Evolutionary conservation across 2,329 filamentous ascomycete genomes (phyloP).

Genomic region (Escovopsis sp.): DNA sequence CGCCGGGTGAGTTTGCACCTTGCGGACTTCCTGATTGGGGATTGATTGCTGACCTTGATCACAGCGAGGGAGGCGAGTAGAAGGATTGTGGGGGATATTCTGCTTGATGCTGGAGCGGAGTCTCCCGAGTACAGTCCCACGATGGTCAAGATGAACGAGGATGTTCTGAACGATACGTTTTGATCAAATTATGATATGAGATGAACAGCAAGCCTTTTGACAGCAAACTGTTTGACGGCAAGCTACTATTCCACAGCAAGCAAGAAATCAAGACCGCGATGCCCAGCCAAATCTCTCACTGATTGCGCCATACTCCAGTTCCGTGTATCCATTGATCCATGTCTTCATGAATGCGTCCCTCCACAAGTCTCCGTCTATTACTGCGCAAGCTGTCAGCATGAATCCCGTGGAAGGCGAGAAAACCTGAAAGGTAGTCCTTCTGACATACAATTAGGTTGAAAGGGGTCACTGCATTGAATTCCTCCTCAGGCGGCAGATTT

Average conservation of each 20-base stretch:
- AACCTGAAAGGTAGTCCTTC: too few species aligned
- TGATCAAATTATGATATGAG: background rate
- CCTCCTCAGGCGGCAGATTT: background rate
- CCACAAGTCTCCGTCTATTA: too few species aligned
- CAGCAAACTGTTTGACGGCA: background rate
- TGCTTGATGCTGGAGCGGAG: conserved; percentile 58
- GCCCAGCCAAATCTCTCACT: too few species aligned
- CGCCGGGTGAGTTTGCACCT: conserved; percentile 44
- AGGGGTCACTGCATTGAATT: too few species aligned
- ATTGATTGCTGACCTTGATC: conserved; percentile 2
- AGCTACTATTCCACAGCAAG: too few species aligned
- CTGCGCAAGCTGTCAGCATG: too few species aligned
- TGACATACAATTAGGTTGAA: too few species aligned
- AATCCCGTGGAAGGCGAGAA: too few species aligned
- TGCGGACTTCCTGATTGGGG: background rate
- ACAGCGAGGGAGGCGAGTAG: conserved; percentile 65
- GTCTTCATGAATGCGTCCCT: too few species aligned
- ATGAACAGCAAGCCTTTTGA: background rate
- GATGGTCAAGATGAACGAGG: conserved; percentile 49
- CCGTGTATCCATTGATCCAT: too few species aligned
- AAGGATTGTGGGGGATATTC: conserved; percentile 66
- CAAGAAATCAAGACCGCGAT: too few species aligned
- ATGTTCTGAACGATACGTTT: conserved; percentile 49
- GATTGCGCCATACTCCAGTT: too few species aligned
- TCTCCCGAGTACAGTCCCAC: conserved; percentile 47